Base-by-base conservation (phyloP, 352 stramenopile genomes). In the Globisporangium paddicum region DNA sequence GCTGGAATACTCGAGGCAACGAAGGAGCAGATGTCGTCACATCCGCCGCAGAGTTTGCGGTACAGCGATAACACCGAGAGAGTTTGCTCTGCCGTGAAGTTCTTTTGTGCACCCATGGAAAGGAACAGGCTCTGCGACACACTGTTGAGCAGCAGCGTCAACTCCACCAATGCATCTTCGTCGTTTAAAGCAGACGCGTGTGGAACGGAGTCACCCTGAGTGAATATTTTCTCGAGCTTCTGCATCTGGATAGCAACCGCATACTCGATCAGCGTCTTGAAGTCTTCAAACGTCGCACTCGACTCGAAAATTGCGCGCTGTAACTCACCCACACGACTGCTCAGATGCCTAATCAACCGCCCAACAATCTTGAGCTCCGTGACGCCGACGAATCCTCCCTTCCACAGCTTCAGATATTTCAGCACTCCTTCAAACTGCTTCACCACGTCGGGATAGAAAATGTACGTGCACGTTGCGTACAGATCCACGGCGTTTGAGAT, bases 341-440 rank as follows among this genome's bases (percentile, higher is more conserved):
- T 78, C 35, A 82, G 21, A 49, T 85, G 68, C 4, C 55, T 45
- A 28, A 85, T 63, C 23, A 82, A 55, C 10, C 75, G 73, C 4
- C 60, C 55, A 16, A 80, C 58, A n/a, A 85, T 82, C 26, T 74
- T 77, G 8, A 82, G 41, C 58, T 81, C 75, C 18, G 72, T 79
- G 4, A 35, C 56, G 9, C 63, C 73, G 18, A 66, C 58, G 23
- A 35, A 63, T 5, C 56, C 60, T 14, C 72, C 60, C 44, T 75
- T 51, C 72, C 73, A 82, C 16, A 62, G n/a, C 19, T 67, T 48
- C 47, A 85, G 62, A 60, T 79, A 74, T 37, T 67, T 71, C 1
- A 85, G 62, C 50, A 77, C 63, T 44, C 75, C 63, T 1, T 61
- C 58, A 34, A 85, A 66, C 10, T 85, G 75, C 19, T 85, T 69